Evolutionary conservation across 768 basidiomycete genomes (phyloP).

Genomic region (Pleurotus pulmonarius): DNA sequence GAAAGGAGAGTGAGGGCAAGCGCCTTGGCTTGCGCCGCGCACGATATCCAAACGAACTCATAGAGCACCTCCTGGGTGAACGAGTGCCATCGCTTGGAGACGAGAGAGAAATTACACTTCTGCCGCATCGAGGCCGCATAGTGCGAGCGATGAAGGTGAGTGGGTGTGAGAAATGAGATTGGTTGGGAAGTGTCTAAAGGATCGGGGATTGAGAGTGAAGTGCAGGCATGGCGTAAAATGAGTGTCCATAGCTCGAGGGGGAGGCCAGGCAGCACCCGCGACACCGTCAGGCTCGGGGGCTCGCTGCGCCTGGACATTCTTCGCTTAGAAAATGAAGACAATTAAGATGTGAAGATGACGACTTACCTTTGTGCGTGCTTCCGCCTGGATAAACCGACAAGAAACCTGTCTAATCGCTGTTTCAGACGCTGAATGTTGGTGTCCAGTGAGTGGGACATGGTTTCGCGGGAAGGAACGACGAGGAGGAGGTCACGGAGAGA

Average conservation of each 20-base stretch:
- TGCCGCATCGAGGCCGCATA: slow-evolving; percentile 45
- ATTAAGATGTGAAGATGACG: not conserved
- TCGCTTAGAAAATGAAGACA: not conserved
- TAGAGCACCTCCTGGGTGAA: slow-evolving; percentile 54
- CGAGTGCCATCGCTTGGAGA: slow-evolving; percentile 53
- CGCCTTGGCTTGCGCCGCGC: slow-evolving; percentile 46
- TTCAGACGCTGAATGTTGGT: not conserved
- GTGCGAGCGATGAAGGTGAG: slow-evolving; percentile 32
- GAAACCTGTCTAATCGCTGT: not conserved
- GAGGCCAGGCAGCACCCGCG: slow-evolving; percentile 31
- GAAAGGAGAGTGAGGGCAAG: slow-evolving; percentile 26
- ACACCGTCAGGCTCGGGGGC: not conserved
- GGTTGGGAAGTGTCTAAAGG: slow-evolving; percentile 44
- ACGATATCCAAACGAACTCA: slow-evolving; percentile 68
- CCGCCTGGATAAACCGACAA: not conserved
- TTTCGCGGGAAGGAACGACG: not conserved
- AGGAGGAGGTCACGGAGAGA: not conserved
- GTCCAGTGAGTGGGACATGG: not conserved
- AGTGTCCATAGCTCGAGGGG: slow-evolving; percentile 67
- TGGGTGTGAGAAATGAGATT: slow-evolving; percentile 55
- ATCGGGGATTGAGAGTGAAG: slow-evolving; percentile 27
- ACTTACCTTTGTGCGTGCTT: not conserved
- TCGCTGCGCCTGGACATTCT: not conserved
- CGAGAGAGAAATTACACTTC: slow-evolving; percentile 49
- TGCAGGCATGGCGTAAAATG: slow-evolving; percentile 57